Evolutionary conservation across 1,284 basidiomycete genomes (phyloP).

Genomic region (Gastroboletus turbinatus): DNA sequence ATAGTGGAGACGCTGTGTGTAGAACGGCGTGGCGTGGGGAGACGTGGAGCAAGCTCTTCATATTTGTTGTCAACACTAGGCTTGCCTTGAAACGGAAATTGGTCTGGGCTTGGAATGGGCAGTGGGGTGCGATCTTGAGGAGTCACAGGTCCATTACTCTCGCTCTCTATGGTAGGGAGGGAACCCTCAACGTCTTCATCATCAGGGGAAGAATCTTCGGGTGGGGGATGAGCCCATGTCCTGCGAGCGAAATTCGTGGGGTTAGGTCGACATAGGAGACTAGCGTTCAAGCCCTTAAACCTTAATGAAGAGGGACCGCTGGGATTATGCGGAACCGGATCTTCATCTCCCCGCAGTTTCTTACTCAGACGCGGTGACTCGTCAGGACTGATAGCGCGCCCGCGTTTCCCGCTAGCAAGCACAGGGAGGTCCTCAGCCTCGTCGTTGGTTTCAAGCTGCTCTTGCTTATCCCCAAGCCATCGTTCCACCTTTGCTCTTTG

Average conservation of each 20-base stretch:
- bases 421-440: constrained; percentile 16
- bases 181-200: constrained; percentile 40
- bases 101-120: constrained; percentile 34
- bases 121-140: constrained; percentile 43
- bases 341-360: constrained; percentile 34
- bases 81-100: constrained; percentile 27
- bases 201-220: constrained; percentile 34
- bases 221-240: constrained; percentile 33
- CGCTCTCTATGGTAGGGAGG: constrained; percentile 45
- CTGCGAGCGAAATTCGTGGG: constrained; percentile 37
- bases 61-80: constrained; percentile 19
- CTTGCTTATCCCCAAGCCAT: constrained; percentile 33
- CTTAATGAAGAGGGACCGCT: constrained; percentile 27
- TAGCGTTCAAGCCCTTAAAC: constrained; percentile 35
- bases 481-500: constrained; percentile 41
- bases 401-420: constrained; percentile 27
- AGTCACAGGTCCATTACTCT: constrained; percentile 48
- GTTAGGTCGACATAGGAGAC: constrained; percentile 36
- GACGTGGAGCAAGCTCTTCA: constrained; percentile 25
- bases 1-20: constrained; percentile 25
- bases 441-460: constrained; percentile 20
- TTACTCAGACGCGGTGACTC: constrained; percentile 28
- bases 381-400: constrained; percentile 21
- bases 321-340: constrained; percentile 29
- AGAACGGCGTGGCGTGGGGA: constrained; percentile 24